These are phyloP conservation scores for Rhodosporidiobolus odoratus DNA, from an alignment of 768 basidiomycete species.

Conservation along the genomic window DNA sequence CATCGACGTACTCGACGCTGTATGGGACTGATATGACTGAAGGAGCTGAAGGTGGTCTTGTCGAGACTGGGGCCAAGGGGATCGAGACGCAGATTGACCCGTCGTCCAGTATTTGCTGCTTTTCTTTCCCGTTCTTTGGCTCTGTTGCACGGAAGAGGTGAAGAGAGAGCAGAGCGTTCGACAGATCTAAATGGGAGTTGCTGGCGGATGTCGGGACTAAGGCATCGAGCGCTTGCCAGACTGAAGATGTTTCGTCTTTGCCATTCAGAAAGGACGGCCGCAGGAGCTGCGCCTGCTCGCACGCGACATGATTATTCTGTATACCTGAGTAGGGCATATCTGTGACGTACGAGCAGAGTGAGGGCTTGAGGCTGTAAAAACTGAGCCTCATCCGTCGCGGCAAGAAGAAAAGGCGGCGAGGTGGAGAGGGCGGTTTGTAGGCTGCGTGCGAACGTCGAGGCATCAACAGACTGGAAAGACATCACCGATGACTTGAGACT, in stretches of 20 bases:
- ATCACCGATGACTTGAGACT: neutral
- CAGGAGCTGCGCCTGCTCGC: conserved; percentile 12
- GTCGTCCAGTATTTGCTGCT: conserved; percentile 4
- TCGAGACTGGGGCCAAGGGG: neutral
- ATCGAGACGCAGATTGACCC: conserved; percentile 14
- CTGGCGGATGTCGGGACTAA: neutral
- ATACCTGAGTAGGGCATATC: too few species aligned
- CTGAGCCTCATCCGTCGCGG: neutral
- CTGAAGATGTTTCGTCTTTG: neutral
- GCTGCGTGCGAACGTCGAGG: neutral
- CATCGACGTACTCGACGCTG: neutral
- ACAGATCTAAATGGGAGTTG: neutral
- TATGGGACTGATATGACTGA: conserved; percentile 1
- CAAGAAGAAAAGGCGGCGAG: neutral
- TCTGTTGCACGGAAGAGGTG: neutral
- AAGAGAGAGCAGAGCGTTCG: neutral
- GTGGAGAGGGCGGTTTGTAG: conserved; percentile 8
- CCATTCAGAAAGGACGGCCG: conserved; percentile 8
- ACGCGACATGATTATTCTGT: too few species aligned
- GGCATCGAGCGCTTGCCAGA: conserved; percentile 1
- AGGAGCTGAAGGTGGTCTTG: neutral
- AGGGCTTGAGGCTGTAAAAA: neutral
- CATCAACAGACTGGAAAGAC: conserved; percentile 6
- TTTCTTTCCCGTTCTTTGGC: neutral
- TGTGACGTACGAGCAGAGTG: neutral